A percentile compares a stretch with the other conserved stretches of the same genome.
Evolutionary conservation across 2,329 filamentous ascomycete genomes (phyloP).

Genomic region (Kalmusia sp.): DNA sequence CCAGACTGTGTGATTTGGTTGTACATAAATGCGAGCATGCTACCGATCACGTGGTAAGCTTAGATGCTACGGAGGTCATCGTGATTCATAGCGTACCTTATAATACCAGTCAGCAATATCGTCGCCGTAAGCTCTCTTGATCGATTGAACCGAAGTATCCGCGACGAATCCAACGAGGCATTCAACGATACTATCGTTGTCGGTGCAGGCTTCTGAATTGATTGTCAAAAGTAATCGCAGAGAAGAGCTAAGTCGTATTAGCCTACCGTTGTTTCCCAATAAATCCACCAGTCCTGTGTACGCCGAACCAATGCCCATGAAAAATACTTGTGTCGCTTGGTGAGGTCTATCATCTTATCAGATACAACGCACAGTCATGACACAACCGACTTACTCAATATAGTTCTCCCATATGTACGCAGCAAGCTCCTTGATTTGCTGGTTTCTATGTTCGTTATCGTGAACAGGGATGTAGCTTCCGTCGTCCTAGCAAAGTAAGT

Average conservation of each 20-base stretch:
- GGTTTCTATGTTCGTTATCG: slow-evolving; percentile 47
- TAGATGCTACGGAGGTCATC: neutral
- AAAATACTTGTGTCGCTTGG: slow-evolving; percentile 75
- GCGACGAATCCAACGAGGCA: slow-evolving; percentile 84
- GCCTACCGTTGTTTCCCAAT: slow-evolving; percentile 74
- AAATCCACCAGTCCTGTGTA: slow-evolving; percentile 84
- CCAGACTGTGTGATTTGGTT: slow-evolving; percentile 77
- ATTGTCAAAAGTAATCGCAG: neutral
- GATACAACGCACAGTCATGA: neutral
- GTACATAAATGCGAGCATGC: slow-evolving; percentile 81
- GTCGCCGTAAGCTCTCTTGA: slow-evolving; percentile 71
- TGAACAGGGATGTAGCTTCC: slow-evolving; percentile 56
- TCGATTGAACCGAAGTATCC: slow-evolving; percentile 74
- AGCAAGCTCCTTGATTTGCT: slow-evolving; percentile 72
- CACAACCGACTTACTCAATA: slow-evolving; percentile 65
- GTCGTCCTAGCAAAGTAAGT: slow-evolving; percentile 31
- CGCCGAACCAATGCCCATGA: slow-evolving; percentile 89
- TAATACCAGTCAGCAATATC: slow-evolving; percentile 86
- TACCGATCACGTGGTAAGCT: slow-evolving; percentile 27
- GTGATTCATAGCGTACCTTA: slow-evolving; percentile 51
- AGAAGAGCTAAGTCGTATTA: neutral
- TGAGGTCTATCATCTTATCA: slow-evolving; percentile 52
- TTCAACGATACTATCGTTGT: slow-evolving; percentile 60
- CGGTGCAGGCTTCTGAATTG: slow-evolving; percentile 63
- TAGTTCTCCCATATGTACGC: slow-evolving; percentile 98